These are phyloP conservation scores for Talaromyces piceae DNA, from an alignment of 2,329 filamentous ascomycete genomes.

Conservation along the genomic window DNA sequence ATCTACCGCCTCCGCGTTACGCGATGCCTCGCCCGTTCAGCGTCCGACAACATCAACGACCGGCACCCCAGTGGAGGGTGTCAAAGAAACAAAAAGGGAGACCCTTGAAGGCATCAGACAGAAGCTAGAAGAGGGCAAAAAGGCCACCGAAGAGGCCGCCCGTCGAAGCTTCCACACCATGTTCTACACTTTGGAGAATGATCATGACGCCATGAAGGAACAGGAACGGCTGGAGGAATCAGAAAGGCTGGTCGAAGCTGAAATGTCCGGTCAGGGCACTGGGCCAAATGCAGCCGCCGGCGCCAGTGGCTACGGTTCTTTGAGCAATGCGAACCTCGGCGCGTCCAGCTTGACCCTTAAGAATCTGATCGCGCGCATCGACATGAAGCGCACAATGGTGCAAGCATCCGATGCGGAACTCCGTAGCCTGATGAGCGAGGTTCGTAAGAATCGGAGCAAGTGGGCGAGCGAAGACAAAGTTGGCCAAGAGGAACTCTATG, in stretches of 20 bases:
- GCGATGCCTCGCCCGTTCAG: constrained; percentile 61
- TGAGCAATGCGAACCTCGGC: constrained; percentile 90
- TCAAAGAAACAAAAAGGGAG: constrained; percentile 51
- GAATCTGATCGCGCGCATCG: constrained; percentile 91
- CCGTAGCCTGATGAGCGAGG: constrained; percentile 88
- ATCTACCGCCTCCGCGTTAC: constrained; percentile 43
- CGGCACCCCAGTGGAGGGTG: constrained; percentile 54
- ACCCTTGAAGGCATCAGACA: constrained; percentile 83
- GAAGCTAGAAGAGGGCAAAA: constrained; percentile 85
- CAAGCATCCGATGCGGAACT: constrained; percentile 88
- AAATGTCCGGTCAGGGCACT: constrained; percentile 64
- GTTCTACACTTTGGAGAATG: constrained; percentile 92
- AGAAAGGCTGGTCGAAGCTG: constrained; percentile 89
- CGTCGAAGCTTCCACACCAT: constrained; percentile 86
- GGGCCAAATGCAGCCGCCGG: constrained; percentile 45
- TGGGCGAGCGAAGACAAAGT: constrained; percentile 98
- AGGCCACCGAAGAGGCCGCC: constrained; percentile 80
- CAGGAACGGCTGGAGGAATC: constrained; percentile 96
- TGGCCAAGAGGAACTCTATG: constrained; percentile 95
- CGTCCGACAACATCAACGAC: constrained; percentile 60
- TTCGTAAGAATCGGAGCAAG: constrained; percentile 95
- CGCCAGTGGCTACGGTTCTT: constrained; percentile 68
- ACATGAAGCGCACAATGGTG: constrained; percentile 84
- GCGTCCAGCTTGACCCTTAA: constrained; percentile 94
- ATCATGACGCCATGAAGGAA: constrained; percentile 92